Evolutionary conservation across 139 green algal species (phyloP), one percentile per base, ranked within the genome.

Genomic region (Picochlorum sp.): DNA sequence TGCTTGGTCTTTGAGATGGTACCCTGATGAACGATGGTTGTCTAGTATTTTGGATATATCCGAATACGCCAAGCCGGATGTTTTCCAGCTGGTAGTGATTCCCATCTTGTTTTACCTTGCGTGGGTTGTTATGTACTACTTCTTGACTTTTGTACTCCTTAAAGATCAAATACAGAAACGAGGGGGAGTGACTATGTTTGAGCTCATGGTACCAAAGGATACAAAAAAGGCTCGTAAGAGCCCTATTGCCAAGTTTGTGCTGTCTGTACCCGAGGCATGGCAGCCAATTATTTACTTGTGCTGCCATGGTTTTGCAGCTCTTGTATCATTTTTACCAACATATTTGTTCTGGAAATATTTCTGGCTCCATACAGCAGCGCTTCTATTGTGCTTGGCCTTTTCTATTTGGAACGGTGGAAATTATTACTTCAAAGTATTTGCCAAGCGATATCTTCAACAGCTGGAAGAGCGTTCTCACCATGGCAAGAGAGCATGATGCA

Each of bases 81-180:
- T n/a, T n/a, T n/a, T n/a, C n/a, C n/a, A 82, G 54, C 70, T 86
- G 43, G 64, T 78, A 20, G 14, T 75, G 0, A 31, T 74, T 20
- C 72, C 83, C 1, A 70, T 85, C 33, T 50, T 32, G 4, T 60
- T 71, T 33, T 86, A 89, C 58, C 20, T 74, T 1, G 50, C 39
- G 2, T 89, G 81, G 76, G 64, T 71, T 18, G 14, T 59, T 7
- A 1, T 69, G 1, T 89, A 91, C 65, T 91, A 83, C 57, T 28
- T 78, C 7, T 70, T 84, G 24, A 77, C 80, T 37, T 89, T 86
- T 50, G 62, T 85, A 33, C 12, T 81, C 5, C 64, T 75, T 1
- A 68, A 74, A 24, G 55, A 80, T 24, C 68, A 68, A 29, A 86
- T 87, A 20, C 41, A 65, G 57, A 18, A 37, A 20, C 35, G 61